Evolutionary conservation across 768 basidiomycete species (phyloP).

Genomic region (Pleurotus citrinopileatus): DNA sequence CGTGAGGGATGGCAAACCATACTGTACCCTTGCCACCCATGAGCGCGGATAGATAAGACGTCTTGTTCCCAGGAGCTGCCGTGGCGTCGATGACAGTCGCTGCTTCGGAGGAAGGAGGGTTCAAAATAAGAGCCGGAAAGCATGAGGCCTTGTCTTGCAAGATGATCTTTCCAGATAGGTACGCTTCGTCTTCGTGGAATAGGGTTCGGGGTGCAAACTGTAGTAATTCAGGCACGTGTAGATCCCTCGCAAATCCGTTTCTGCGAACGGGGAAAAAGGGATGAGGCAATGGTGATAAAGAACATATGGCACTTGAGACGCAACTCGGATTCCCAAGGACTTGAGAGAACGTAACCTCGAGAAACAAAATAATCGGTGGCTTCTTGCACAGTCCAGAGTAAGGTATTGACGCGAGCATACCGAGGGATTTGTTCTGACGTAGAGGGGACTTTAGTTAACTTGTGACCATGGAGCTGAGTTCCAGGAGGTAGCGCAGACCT

Average conservation of each 20-base stretch:
- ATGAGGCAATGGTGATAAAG: slow-evolving; percentile 6
- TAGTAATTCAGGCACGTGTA: slow-evolving; percentile 81
- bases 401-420: slow-evolving; percentile 82
- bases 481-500: slow-evolving; percentile 36
- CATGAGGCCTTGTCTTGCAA: slow-evolving; percentile 98
- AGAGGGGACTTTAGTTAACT: slow-evolving; percentile 11
- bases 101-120: slow-evolving; percentile 54
- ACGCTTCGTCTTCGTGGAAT: slow-evolving; percentile 71
- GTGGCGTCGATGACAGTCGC: slow-evolving; percentile 86
- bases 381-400: slow-evolving; percentile 61
- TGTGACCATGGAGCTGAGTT: slow-evolving; percentile 1
- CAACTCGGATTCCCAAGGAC: slow-evolving; percentile 54
- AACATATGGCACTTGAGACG: slow-evolving; percentile 14
- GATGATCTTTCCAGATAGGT: slow-evolving; percentile 79
- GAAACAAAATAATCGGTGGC: slow-evolving; percentile 56
- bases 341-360: slow-evolving; percentile 51
- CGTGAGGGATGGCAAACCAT: slow-evolving; percentile 11
- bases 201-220: slow-evolving; percentile 65
- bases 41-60: slow-evolving; percentile 86
- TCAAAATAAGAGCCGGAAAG: slow-evolving; percentile 88
- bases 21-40: slow-evolving; percentile 85
- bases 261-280: slow-evolving; percentile 28
- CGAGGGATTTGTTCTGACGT: slow-evolving; percentile 68
- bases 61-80: slow-evolving; percentile 97
- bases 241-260: slow-evolving; percentile 67